Conservation (phyloP, 2,329 filamentous ascomycete genomes). For the Xylariomycetidae sp. region DNA sequence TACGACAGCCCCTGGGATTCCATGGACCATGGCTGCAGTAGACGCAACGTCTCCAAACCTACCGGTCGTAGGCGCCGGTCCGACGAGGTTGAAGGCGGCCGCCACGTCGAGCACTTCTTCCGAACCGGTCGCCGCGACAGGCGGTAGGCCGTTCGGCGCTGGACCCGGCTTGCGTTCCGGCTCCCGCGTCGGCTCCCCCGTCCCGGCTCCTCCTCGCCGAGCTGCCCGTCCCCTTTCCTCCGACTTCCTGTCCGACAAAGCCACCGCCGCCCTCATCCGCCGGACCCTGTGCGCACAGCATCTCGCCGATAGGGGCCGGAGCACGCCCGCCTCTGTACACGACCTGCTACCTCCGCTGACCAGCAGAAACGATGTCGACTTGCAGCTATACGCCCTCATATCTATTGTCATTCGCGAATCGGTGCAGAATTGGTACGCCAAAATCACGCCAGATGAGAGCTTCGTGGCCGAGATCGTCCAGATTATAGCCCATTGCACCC, state of each 20-base stretch:
- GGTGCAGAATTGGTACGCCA: constrained; percentile 87
- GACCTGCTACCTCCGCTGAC: constrained; percentile 85
- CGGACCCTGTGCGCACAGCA: constrained; percentile 76
- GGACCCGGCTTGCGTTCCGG: too few species aligned
- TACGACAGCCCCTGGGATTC: too few species aligned
- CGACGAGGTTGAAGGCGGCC: constrained; percentile 17
- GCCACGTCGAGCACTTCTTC: constrained; percentile 21
- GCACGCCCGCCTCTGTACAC: constrained; percentile 58
- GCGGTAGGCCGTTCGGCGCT: constrained; percentile 5
- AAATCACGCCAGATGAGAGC: constrained; percentile 82
- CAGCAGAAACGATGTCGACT: constrained; percentile 87
- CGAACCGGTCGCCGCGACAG: constrained; percentile 13
- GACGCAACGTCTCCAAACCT: constrained; percentile 18
- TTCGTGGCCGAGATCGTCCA: constrained; percentile 86
- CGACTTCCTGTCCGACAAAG: constrained; percentile 65
- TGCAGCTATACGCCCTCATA: constrained; percentile 88
- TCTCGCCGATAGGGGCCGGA: constrained; percentile 49
- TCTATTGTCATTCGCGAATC: constrained; percentile 86
- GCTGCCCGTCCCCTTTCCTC: constrained; percentile 26
- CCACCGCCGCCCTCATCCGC: constrained; percentile 75
- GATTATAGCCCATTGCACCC: constrained; percentile 86
- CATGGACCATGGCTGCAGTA: constrained; percentile 23
- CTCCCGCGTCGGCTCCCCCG: constrained; percentile 21
- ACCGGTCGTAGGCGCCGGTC: constrained; percentile 14
- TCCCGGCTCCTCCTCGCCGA: constrained; percentile 25